These are phyloP conservation scores for Hericium rajendrae DNA, from an alignment of 768 basidiomycete genomes.

Conservation along the genomic window DNA sequence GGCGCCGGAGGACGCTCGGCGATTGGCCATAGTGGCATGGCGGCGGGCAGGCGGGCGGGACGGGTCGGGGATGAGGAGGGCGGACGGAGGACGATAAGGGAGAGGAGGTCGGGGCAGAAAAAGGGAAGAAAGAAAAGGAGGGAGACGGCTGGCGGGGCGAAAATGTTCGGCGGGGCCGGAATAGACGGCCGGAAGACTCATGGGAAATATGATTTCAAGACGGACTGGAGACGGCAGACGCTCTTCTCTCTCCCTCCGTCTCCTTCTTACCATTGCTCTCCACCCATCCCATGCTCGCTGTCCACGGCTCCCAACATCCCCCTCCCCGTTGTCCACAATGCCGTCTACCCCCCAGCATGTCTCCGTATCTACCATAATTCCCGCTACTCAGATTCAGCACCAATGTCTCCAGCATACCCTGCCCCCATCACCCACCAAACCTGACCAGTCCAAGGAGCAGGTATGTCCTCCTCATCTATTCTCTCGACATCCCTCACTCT, in stretches of 20 bases:
- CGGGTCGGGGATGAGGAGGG: background rate
- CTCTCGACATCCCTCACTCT: background rate
- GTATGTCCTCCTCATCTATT: background rate
- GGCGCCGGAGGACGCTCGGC: background rate
- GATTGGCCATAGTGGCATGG: background rate
- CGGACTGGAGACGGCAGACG: background rate
- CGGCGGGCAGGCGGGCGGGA: background rate
- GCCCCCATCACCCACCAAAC: constrained; percentile 1
- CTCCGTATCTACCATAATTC: no score
- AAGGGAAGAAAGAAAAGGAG: background rate
- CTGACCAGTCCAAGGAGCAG: constrained; percentile 3
- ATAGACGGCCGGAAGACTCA: no score
- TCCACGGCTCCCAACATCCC: background rate
- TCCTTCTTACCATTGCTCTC: constrained; percentile 25
- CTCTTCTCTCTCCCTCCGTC: constrained; percentile 2
- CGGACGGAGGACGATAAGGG: background rate
- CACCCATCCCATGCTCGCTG: constrained; percentile 11
- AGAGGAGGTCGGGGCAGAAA: background rate
- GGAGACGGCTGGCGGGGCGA: background rate
- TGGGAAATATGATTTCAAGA: background rate
- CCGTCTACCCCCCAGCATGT: background rate
- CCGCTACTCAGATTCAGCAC: no score
- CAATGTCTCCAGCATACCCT: background rate
- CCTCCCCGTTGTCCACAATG: constrained; percentile 3
- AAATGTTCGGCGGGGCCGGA: background rate